These are phyloP conservation scores for Plasmodium billcollinsi DNA, from an alignment of 169 alveolate species.

Conservation along the genomic window DNA sequence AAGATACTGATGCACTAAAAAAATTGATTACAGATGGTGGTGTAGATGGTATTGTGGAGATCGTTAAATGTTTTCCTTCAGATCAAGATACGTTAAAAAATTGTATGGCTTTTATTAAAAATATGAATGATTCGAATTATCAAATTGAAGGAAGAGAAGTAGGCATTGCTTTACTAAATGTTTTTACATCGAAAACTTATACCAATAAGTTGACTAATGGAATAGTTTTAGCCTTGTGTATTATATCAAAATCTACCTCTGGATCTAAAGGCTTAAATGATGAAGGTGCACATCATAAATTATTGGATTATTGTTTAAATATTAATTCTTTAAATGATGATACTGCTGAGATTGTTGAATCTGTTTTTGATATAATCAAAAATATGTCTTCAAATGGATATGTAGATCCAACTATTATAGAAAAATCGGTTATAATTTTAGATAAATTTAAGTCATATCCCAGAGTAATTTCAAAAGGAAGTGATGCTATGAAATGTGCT, in stretches of 20 bases:
- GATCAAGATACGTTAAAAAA: slow-evolving; percentile 87
- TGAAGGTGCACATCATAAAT: slow-evolving; percentile 79
- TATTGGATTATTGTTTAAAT: slow-evolving; percentile 63
- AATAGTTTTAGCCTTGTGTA: slow-evolving; percentile 79
- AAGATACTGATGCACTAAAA: slow-evolving; percentile 79
- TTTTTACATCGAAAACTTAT: slow-evolving; percentile 75
- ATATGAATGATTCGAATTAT: slow-evolving; percentile 80
- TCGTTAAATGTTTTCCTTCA: slow-evolving; percentile 85
- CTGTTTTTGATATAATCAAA: slow-evolving; percentile 51
- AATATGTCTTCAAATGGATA: slow-evolving; percentile 73
- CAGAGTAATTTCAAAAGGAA: slow-evolving; percentile 87
- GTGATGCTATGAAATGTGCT: slow-evolving; percentile 90
- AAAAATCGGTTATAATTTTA: slow-evolving; percentile 76
- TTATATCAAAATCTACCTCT: slow-evolving; percentile 80
- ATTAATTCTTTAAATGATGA: slow-evolving; percentile 70
- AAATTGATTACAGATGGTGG: slow-evolving; percentile 87
- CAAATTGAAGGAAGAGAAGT: slow-evolving; percentile 80
- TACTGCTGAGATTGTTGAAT: slow-evolving; percentile 68
- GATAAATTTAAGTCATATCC: slow-evolving; percentile 84
- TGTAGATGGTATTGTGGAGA: slow-evolving; percentile 84
- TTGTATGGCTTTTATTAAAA: slow-evolving; percentile 86
- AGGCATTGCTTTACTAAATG: slow-evolving; percentile 80
- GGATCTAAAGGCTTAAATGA: slow-evolving; percentile 80
- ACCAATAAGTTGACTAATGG: slow-evolving; percentile 77
- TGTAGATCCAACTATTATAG: slow-evolving; percentile 68